Base-by-base conservation (phyloP, 2,329 filamentous ascomycete genomes). In the Cadophora sp. region DNA sequence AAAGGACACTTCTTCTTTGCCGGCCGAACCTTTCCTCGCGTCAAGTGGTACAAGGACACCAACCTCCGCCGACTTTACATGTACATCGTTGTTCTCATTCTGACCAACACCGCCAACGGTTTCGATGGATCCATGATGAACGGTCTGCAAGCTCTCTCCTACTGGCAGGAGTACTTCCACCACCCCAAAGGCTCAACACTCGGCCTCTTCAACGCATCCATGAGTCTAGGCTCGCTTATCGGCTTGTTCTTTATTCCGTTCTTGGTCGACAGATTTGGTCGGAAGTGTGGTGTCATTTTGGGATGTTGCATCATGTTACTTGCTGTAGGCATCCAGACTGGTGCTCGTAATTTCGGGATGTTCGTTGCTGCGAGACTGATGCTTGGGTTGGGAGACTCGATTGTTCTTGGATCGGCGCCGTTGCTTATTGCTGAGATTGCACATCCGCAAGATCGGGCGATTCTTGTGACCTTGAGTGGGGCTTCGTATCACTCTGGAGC, bases 221-320 rank as follows among this genome's bases (percentile, higher is more conserved):
- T 83, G 79, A 80, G 80, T 31, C 77, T 84, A 31, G 83, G 83
- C 60, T 81, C 80, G 16, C 74, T 85, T 40, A 77, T 79, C 22
- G 81, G 82, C 60, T 76, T 84, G 26, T 80, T 81, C 4, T 76
- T 83, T 59, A 80, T 81, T 4, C 82, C 83, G n/a, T 84, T 81
- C 73, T 77, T 79, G n/a, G 80, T 81, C 26, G 83, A 85, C 77
- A 73, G 78, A 24, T 75, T 82, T 19, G 83, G 83, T 24, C 79
- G 83, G 61, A 79, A 80, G 50, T 75, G 78, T 71, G 82, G 81
- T 66, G 81, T 85, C 65, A 77, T 83, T 59, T 79, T 83, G 69
- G 81, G 82, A 40, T 80, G 80, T 62, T 40, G 77, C 3, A 80
- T 83, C 73, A 82, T 82, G 80, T 76, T 83, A 51, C 69, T 81